Conservation (phyloP, 2,329 filamentous ascomycete genomes). For the Beauveria rudraprayagi region DNA sequence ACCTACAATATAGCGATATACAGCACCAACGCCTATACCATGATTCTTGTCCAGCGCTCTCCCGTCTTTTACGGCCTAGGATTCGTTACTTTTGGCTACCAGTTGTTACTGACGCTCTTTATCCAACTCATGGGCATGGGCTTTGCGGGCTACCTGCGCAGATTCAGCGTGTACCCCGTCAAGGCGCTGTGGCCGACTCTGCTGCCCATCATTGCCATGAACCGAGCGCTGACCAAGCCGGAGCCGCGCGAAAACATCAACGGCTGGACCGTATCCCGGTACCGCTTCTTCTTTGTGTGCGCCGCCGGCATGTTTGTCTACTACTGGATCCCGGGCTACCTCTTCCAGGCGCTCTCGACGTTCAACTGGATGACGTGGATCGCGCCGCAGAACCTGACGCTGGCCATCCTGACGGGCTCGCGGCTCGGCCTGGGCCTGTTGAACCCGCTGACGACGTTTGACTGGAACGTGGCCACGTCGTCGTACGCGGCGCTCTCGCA, state of each 20-base stretch:
- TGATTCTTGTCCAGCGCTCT: conserved; percentile 37
- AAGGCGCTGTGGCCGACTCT: conserved; percentile 45
- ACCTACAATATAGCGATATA: conserved; percentile 46
- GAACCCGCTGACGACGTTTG: conserved; percentile 30
- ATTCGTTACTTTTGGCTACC: conserved; percentile 35
- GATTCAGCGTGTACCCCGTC: conserved; percentile 44
- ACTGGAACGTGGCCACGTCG: conserved; percentile 32
- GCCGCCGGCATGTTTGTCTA: conserved; percentile 41
- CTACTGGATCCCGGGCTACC: conserved; percentile 45
- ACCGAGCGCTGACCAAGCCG: conserved; percentile 35
- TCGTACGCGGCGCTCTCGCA: conserved; percentile 29
- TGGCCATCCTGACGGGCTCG: conserved; percentile 34
- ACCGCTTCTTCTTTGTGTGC: conserved; percentile 36
- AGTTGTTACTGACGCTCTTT: conserved; percentile 37
- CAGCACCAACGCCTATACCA: conserved; percentile 38
- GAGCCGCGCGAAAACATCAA: conserved; percentile 23
- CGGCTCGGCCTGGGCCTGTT: conserved; percentile 31
- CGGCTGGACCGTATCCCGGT: conserved; percentile 34
- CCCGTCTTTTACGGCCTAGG: conserved; percentile 35
- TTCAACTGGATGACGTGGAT: conserved; percentile 53
- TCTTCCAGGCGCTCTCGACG: conserved; percentile 37
- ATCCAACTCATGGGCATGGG: conserved; percentile 49
- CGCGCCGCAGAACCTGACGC: conserved; percentile 32
- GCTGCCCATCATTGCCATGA: conserved; percentile 39
- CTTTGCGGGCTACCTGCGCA: conserved; percentile 40